Conservation (phyloP, 305 asterid genomes). For the Stenogyne calaminthoides region DNA sequence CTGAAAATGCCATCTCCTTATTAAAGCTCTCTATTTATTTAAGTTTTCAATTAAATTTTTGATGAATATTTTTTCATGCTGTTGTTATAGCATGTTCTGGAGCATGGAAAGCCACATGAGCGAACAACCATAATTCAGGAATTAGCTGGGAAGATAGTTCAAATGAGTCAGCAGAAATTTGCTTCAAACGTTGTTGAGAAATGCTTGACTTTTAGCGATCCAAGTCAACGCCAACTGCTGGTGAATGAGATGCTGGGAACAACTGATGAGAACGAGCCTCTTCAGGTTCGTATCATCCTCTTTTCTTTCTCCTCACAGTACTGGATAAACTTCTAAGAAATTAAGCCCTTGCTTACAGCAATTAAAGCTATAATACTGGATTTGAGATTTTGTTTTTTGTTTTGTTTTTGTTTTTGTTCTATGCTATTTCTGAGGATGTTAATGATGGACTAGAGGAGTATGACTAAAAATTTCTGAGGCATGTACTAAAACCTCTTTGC, state of each 20-base stretch:
- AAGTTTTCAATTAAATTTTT: neutral
- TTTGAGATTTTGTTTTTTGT: neutral
- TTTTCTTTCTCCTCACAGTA: neutral
- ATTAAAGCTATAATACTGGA: neutral
- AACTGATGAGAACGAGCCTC: slow-evolving; percentile 66
- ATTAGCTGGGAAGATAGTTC: slow-evolving; percentile 58
- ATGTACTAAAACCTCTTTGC: neutral
- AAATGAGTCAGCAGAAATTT: slow-evolving; percentile 65
- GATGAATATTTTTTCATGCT: neutral
- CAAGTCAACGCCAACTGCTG: slow-evolving; percentile 50
- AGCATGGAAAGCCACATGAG: slow-evolving; percentile 59
- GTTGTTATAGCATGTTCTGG: slow-evolving; percentile 51
- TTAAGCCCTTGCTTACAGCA: neutral
- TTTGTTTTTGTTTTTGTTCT: neutral
- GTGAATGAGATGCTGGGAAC: slow-evolving; percentile 67
- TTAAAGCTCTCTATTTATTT: neutral
- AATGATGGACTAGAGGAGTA: neutral
- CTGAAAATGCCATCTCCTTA: neutral
- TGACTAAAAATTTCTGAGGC: slow-evolving; percentile 9
- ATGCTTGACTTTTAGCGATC: slow-evolving; percentile 52
- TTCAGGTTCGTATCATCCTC: slow-evolving; percentile 41
- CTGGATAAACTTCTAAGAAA: neutral
- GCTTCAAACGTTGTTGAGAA: slow-evolving; percentile 64
- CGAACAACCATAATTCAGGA: slow-evolving; percentile 53
- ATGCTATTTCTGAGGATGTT: neutral